Percentiles rank a stretch among this genome's conserved stretches.
phyloP scores from a whole-genome alignment of 2,329 filamentous ascomycete genomes.

The Nakataea oryzae region DNA sequence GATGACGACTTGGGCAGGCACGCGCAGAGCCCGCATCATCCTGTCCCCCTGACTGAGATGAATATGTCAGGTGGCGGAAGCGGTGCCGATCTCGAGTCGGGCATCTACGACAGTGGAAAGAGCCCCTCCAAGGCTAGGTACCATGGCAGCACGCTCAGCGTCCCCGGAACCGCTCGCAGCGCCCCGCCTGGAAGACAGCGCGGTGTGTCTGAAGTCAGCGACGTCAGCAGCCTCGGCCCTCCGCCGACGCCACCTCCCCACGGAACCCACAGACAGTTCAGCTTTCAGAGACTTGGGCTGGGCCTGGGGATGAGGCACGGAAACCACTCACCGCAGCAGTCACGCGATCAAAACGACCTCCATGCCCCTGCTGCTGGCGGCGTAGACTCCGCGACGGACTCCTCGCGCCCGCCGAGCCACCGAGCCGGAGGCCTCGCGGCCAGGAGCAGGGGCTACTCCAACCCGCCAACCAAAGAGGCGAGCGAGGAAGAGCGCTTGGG shows the following conservation, averaged over 20 bases:
- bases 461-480: constrained; percentile 34
- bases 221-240: constrained; percentile 21
- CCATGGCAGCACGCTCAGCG: constrained; percentile 34
- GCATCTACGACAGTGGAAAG: constrained; percentile 33
- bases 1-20: constrained; percentile 17
- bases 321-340: constrained; percentile 17
- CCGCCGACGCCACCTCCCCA: constrained; percentile 55
- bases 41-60: constrained; percentile 54
- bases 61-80: constrained; percentile 29
- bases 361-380: constrained; percentile 11
- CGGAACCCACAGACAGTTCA: constrained; percentile 67
- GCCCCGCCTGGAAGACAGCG: constrained; percentile 19
- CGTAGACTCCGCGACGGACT: constrained; percentile 7
- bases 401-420: constrained; percentile 9
- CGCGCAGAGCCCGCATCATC: constrained; percentile 45
- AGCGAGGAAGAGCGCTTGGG: constrained; percentile 79
- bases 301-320: constrained; percentile 24
- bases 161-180: constrained; percentile 19
- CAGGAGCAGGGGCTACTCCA: constrained; percentile 25
- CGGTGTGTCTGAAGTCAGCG: constrained; percentile 26
- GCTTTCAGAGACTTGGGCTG: constrained; percentile 64
- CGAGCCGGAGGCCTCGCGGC: constrained; percentile 3
- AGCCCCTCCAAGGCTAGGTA: constrained; percentile 38
- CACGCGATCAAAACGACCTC: constrained; percentile 14
- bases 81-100: constrained; percentile 26